phyloP scores from a whole-genome alignment of 352 stramenopile genomes.

The Pythium aphanidermatum region DNA sequence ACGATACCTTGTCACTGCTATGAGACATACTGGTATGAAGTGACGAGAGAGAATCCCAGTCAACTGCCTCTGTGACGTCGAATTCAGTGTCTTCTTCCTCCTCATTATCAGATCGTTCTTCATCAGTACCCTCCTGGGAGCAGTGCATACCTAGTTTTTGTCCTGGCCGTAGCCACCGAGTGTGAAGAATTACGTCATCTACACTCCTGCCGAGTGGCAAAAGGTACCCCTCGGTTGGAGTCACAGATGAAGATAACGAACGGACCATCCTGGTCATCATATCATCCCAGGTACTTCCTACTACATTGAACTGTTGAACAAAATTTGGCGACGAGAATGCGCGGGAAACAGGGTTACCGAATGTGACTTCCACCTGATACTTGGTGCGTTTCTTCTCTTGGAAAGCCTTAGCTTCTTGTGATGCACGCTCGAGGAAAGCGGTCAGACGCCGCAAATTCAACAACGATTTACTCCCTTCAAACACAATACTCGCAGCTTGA shows the following conservation, averaged over 20 bases:
- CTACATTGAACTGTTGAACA: constrained; percentile 5
- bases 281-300: constrained; percentile 39
- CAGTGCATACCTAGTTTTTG: neutral
- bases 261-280: constrained; percentile 24
- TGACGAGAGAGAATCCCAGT: constrained; percentile 41
- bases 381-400: constrained; percentile 35
- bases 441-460: constrained; percentile 53
- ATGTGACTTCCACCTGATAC: constrained; percentile 57
- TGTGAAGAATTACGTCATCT: constrained; percentile 37
- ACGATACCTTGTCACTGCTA: neutral
- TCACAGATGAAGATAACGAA: constrained; percentile 10
- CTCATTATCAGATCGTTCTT: constrained; percentile 11
- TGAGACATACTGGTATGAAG: constrained; percentile 1
- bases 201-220: constrained; percentile 19
- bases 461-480: constrained; percentile 31
- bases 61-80: constrained; percentile 36
- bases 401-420: constrained; percentile 28
- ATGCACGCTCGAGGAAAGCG: constrained; percentile 43
- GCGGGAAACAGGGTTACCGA: constrained; percentile 52
- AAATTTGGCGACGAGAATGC: constrained; percentile 12
- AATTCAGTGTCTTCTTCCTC: constrained; percentile 27
- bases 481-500: neutral
- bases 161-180: constrained; percentile 9
- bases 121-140: constrained; percentile 1
- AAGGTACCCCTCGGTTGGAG: neutral